Evolutionary conservation across 139 green algal genomes (phyloP).

Genomic region (Chlamydomonas urium): DNA sequence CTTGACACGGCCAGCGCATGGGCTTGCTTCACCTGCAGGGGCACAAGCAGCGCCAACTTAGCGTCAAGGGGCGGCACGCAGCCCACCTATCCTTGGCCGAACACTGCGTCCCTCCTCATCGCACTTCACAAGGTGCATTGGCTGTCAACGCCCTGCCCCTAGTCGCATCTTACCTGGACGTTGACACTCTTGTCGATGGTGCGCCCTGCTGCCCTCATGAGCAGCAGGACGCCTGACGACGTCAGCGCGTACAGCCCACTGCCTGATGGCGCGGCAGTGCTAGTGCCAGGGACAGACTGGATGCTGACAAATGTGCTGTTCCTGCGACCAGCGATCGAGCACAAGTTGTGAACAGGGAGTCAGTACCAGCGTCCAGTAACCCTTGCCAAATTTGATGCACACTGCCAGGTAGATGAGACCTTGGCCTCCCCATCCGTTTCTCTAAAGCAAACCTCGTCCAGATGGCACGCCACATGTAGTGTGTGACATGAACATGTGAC

Average conservation of each 20-base stretch:
- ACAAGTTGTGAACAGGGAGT: not conserved
- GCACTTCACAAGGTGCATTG: not conserved
- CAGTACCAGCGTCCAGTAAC: not conserved
- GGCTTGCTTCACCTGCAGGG: not conserved
- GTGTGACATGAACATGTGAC: no score
- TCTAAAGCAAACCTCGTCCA: no score
- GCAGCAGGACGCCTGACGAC: constrained; percentile 27
- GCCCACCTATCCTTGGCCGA: no score
- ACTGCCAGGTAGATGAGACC: no score
- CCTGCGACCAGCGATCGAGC: not conserved
- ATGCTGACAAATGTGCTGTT: constrained; percentile 32
- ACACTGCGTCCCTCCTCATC: no score
- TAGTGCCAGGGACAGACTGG: not conserved
- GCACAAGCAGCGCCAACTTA: no score
- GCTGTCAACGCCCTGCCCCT: not conserved
- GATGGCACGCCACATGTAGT: no score
- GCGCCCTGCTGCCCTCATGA: constrained; percentile 28
- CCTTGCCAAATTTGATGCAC: no score
- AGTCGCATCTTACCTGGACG: constrained; percentile 28
- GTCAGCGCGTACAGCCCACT: constrained; percentile 39
- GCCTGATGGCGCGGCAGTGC: constrained; percentile 3
- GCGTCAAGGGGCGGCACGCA: no score
- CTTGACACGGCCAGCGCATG: constrained; percentile 30
- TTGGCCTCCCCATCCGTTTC: no score
- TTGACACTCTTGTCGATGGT: constrained; percentile 41